A percentile compares a stretch with the other conserved stretches of the same genome.
Evolutionary conservation across 2,329 filamentous ascomycete species (phyloP).

Genomic region (Xylariaceae sp.): DNA sequence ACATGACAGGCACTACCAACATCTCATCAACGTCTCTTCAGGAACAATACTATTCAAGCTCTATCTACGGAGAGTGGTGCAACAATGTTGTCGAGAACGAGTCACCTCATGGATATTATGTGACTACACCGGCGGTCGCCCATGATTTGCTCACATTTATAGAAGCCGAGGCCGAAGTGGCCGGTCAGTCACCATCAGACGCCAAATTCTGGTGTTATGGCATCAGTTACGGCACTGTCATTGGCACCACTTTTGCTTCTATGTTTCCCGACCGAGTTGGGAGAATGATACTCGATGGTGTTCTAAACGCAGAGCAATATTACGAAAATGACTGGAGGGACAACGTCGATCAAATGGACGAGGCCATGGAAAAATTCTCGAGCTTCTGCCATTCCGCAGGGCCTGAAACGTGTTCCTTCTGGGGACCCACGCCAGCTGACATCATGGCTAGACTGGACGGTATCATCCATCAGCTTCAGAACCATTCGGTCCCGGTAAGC

Average conservation of each 20-base stretch:
- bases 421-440: slow-evolving; percentile 37
- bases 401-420: slow-evolving; percentile 38
- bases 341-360: slow-evolving; percentile 21
- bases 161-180: slow-evolving; percentile 39
- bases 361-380: slow-evolving; percentile 18
- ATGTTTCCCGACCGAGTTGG: slow-evolving; percentile 50
- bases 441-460: slow-evolving; percentile 38
- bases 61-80: slow-evolving; percentile 45
- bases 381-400: slow-evolving; percentile 33
- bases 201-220: slow-evolving; percentile 39
- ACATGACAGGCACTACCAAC: slow-evolving; percentile 39
- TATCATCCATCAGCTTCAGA: slow-evolving; percentile 37
- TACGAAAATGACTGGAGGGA: slow-evolving; percentile 19
- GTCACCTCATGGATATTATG: slow-evolving; percentile 41
- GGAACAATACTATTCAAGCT: slow-evolving; percentile 42
- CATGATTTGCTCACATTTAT: slow-evolving; percentile 42
- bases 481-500: slow-evolving; percentile 37
- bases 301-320: slow-evolving; percentile 27
- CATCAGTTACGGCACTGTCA: slow-evolving; percentile 42
- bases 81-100: slow-evolving; percentile 38
- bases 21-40: slow-evolving; percentile 39
- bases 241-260: slow-evolving; percentile 44
- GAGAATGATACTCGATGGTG: slow-evolving; percentile 45
- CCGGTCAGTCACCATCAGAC: slow-evolving; percentile 32
- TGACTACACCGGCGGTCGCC: slow-evolving; percentile 42